Conservation (phyloP, 352 stramenopile species). For the Phytophthora brassicae region DNA sequence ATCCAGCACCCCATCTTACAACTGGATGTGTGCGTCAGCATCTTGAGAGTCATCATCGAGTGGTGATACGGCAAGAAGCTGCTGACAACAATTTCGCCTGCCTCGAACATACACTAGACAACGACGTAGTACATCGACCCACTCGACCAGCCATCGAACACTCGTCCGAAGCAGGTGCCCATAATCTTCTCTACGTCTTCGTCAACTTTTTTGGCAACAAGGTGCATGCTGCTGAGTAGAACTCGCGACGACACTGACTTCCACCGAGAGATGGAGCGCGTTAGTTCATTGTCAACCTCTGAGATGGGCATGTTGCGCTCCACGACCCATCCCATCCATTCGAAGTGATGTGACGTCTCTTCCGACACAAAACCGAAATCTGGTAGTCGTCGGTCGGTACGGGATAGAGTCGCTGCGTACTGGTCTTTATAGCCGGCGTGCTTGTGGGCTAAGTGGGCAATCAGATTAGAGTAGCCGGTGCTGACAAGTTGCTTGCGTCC, state of each 20-base stretch:
- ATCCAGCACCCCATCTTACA: too few relatives aligned
- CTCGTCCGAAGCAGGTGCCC: conserved; percentile 1
- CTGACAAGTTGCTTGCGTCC: neutral
- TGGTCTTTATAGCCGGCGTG: neutral
- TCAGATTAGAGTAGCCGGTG: conserved; percentile 11
- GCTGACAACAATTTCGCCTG: too few relatives aligned
- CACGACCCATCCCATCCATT: conserved; percentile 11
- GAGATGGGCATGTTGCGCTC: conserved; percentile 5
- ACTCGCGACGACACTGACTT: neutral
- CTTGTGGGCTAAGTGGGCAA: neutral
- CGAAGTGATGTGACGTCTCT: conserved; percentile 6
- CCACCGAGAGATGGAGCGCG: neutral
- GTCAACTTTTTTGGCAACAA: conserved; percentile 6
- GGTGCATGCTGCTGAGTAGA: neutral
- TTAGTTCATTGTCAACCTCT: conserved; percentile 4
- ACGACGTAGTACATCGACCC: conserved; percentile 11
- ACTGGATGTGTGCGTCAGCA: too few relatives aligned
- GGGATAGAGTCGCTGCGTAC: neutral
- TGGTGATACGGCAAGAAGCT: too few relatives aligned
- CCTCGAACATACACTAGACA: too few relatives aligned
- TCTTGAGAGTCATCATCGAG: too few relatives aligned
- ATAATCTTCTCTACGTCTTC: neutral
- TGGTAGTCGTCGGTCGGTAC: neutral
- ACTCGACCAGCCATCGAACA: conserved; percentile 4
- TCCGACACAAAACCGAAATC: conserved; percentile 5